Evolutionary conservation across 1,284 basidiomycete genomes (phyloP).

Genomic region (Moesziomyces sp.): DNA sequence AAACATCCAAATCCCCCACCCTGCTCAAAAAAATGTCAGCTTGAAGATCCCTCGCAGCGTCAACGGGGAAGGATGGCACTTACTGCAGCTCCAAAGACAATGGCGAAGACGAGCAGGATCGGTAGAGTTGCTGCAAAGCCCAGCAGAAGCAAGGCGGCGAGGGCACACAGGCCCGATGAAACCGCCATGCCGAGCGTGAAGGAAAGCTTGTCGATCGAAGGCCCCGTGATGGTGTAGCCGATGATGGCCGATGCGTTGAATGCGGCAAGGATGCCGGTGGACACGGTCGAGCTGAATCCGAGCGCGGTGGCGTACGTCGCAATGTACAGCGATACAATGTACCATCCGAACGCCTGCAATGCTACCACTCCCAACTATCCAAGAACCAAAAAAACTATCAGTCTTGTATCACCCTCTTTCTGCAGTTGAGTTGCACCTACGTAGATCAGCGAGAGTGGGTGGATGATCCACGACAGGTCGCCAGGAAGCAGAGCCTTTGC

Average conservation of each 20-base stretch:
- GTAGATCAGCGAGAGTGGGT: constrained; percentile 18
- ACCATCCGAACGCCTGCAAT: constrained; percentile 46
- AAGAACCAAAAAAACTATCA: no score
- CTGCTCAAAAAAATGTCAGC: neutral
- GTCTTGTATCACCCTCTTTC: neutral
- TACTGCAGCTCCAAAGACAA: constrained; percentile 46
- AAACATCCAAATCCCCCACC: constrained; percentile 38
- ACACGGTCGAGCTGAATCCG: constrained; percentile 34
- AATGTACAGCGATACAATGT: constrained; percentile 54
- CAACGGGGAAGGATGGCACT: constrained; percentile 1
- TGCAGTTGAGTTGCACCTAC: neutral
- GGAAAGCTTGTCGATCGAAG: constrained; percentile 35
- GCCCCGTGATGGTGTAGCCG: constrained; percentile 48
- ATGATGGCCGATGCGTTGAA: constrained; percentile 57
- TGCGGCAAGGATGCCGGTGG: constrained; percentile 52
- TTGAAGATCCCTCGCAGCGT: constrained; percentile 3
- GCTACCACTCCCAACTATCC: constrained; percentile 23
- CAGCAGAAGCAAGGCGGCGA: constrained; percentile 35
- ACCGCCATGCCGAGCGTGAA: constrained; percentile 42
- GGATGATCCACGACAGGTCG: constrained; percentile 10
- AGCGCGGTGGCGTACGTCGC: constrained; percentile 43
- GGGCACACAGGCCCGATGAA: constrained; percentile 26
- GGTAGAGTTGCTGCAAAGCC: constrained; percentile 49
- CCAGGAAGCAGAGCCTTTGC: constrained; percentile 7
- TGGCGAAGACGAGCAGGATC: constrained; percentile 44